Percentiles rank a stretch among this genome's conserved stretches.
Conservation (phyloP, 2,329 filamentous ascomycete genomes). For the Microcyclospora tardicrescens region DNA sequence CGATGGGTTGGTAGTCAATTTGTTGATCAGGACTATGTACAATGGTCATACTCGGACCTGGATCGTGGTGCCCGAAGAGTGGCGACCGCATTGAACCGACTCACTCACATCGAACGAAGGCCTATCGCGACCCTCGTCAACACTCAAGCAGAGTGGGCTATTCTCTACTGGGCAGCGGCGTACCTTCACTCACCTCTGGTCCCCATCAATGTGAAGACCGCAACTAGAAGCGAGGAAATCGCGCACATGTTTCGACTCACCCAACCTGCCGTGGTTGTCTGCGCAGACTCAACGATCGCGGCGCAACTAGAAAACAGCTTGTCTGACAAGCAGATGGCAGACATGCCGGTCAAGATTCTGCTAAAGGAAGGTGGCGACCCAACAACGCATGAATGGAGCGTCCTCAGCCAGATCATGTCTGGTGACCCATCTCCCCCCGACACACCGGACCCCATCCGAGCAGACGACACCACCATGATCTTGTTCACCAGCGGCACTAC, state of each 20-base stretch:
- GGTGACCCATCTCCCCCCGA: conserved; percentile 20
- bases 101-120: conserved; percentile 18
- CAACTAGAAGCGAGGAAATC: conserved; percentile 17
- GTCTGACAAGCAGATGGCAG: conserved; percentile 12
- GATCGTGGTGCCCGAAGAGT: conserved; percentile 20
- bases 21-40: conserved; percentile 13
- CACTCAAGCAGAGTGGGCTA: conserved; percentile 23
- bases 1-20: conserved; percentile 20
- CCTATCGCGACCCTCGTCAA: conserved; percentile 20
- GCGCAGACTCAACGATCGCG: conserved; percentile 15
- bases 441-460: conserved; percentile 17
- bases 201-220: conserved; percentile 21
- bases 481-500: conserved; percentile 41
- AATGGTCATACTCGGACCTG: conserved; percentile 21
- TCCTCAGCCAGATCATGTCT: conserved; percentile 18
- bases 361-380: conserved; percentile 9
- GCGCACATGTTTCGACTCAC: conserved; percentile 21
- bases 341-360: conserved; percentile 15
- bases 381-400: conserved; percentile 12
- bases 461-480: conserved; percentile 26
- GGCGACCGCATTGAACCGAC: conserved; percentile 18
- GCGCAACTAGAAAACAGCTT: conserved; percentile 17
- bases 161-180: conserved; percentile 21
- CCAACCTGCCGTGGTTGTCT: conserved; percentile 16
- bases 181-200: conserved; percentile 22